Conservation (phyloP, 331 rosid genomes). For the Rhamnella rubrinervis region DNA sequence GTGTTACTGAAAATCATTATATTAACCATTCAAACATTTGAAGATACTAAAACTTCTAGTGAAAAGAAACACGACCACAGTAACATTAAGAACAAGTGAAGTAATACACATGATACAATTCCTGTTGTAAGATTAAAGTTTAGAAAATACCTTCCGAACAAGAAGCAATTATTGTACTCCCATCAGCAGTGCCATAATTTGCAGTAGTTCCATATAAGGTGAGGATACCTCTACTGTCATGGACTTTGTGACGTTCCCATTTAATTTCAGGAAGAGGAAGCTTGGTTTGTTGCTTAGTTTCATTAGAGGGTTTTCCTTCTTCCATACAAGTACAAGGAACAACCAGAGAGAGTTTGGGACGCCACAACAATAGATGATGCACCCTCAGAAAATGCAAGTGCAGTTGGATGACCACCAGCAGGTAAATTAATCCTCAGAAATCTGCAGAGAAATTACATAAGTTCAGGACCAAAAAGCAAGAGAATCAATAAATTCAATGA, state of each 20-base stretch:
- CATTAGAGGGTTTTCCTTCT: conserved; percentile 72
- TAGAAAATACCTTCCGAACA: conserved; percentile 86
- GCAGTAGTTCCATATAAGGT: conserved; percentile 78
- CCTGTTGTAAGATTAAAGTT: conserved; percentile 7
- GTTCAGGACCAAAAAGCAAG: conserved; percentile 11
- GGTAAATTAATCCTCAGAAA: conserved; percentile 80
- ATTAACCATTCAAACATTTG: background rate
- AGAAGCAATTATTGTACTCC: conserved; percentile 81
- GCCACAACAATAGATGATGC: conserved; percentile 81
- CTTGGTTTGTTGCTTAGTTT: conserved; percentile 58
- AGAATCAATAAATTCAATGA: background rate
- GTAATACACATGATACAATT: background rate
- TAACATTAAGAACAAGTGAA: background rate
- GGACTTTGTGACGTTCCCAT: conserved; percentile 88
- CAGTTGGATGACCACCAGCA: conserved; percentile 91
- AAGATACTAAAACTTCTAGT: background rate
- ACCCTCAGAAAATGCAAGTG: conserved; percentile 62
- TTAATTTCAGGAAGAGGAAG: conserved; percentile 94
- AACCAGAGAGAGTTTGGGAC: conserved; percentile 66
- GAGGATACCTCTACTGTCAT: conserved; percentile 66
- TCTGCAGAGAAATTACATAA: conserved; percentile 49
- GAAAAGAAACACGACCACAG: background rate
- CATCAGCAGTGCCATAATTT: conserved; percentile 89
- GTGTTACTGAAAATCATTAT: no score
- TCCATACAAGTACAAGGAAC: conserved; percentile 84